Evolutionary conservation across 176 grass and related monocot genomes (phyloP), one percentile per base, ranked within the genome.

Genomic region (Avena eriantha): DNA sequence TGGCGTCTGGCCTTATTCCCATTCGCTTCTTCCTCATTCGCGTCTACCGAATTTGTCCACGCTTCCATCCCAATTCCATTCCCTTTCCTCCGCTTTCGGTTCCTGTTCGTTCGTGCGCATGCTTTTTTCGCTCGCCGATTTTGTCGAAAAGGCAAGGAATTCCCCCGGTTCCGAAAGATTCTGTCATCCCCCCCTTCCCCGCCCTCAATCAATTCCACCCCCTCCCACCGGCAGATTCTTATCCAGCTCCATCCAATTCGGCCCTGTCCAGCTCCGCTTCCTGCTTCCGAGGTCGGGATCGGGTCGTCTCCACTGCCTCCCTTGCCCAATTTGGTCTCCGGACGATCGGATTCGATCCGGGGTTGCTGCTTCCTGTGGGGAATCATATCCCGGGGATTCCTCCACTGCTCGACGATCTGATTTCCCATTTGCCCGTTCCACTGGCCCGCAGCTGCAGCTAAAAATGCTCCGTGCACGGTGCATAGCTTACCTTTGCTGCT

Each of bases 261-360:
- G 14, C 46, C 63, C 41, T 15, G 19, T 74, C 23, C 21, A 83
- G 80, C 61, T 69, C 8, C 15, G 67, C 35, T 76, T 70, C 80
- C 36, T 66, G 81, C 67, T 53, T 4, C 31, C 2, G 21, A 6
- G 39, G 58, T 11, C 63, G 31, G 57, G 48, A 66, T 76, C 75
- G 10, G 12, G 12, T 16, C 14, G 60, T 31, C 16, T 47, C n/a
- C 39, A 41, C 6, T 41, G 39, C 39, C 39, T 41, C 39, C 39
- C 36, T 80, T 10, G n/a, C 50, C 31, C 7, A 46, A 45, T 78
- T 85, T 49, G 18, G 41, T 21, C 24, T 22, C 5, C 7, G 43
- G 80, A 51, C 56, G 69, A 21, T 86, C 82, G 29, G 66, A 45
- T 63, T 63, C 61, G 31, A n/a, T 76, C 80, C 48, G 56, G 19